Percentiles rank a stretch among this genome's conserved stretches.
phyloP scores from a whole-genome alignment of 106 monocot species.

The Dioscorea dumetorum region DNA sequence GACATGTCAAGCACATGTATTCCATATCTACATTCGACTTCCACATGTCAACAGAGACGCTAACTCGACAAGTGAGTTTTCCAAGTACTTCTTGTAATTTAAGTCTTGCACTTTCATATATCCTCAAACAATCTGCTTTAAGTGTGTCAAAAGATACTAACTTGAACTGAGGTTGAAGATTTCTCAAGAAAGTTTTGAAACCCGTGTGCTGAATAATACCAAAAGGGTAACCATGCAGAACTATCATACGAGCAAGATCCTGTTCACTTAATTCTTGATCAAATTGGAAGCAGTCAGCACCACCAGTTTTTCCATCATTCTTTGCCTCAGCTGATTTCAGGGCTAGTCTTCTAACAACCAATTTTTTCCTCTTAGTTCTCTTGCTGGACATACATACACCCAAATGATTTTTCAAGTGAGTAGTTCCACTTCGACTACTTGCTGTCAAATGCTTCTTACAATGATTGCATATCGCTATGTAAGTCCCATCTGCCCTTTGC shows the following conservation, averaged over 20 bases:
- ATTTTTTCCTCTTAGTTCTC: slow-evolving; percentile 35
- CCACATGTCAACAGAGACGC: slow-evolving; percentile 57
- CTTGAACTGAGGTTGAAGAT: slow-evolving; percentile 74
- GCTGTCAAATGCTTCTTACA: slow-evolving; percentile 74
- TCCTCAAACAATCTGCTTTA: slow-evolving; percentile 51
- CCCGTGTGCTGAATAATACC: slow-evolving; percentile 61
- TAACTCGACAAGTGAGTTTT: slow-evolving; percentile 47
- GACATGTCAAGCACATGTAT: slow-evolving; percentile 56
- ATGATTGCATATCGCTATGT: slow-evolving; percentile 69
- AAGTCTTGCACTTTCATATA: slow-evolving; percentile 37
- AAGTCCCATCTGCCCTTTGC: slow-evolving; percentile 49
- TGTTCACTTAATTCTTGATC: slow-evolving; percentile 60
- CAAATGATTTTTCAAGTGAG: slow-evolving; percentile 71
- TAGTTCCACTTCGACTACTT: slow-evolving; percentile 71
- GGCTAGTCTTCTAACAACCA: slow-evolving; percentile 26
- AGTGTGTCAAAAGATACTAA: slow-evolving; percentile 35
- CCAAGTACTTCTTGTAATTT: slow-evolving; percentile 38
- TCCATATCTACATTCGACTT: slow-evolving; percentile 26
- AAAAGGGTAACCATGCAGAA: slow-evolving; percentile 66
- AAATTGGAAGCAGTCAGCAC: slow-evolving; percentile 18
- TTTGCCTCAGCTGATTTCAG: slow-evolving; percentile 7
- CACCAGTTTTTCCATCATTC: slow-evolving; percentile 1
- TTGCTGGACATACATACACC: slow-evolving; percentile 41
- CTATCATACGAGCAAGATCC: slow-evolving; percentile 71
- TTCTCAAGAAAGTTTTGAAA: slow-evolving; percentile 57